A percentile compares a stretch with the other conserved stretches of the same genome.
Conservation (phyloP, 108 stramenopile genomes). For the Fragilariopsis cylindrus region DNA sequence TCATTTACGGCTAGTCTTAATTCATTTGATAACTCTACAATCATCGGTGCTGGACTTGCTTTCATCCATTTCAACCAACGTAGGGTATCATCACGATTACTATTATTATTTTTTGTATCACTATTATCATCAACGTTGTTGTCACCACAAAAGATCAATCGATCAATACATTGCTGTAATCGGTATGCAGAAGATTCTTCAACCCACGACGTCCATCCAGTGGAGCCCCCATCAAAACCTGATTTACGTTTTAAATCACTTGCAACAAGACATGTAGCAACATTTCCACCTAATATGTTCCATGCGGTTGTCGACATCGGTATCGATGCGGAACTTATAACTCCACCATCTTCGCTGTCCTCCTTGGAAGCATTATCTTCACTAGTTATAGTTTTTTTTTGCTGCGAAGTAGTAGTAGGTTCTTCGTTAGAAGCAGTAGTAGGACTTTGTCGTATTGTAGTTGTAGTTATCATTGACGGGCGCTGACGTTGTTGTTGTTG, state of each 20-base stretch:
- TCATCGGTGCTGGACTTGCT: conserved; percentile 48
- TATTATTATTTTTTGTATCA: conserved; percentile 3
- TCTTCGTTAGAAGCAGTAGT: too few relatives aligned
- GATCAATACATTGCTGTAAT: conserved; percentile 37
- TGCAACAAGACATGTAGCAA: conserved; percentile 16
- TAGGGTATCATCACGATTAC: conserved; percentile 44
- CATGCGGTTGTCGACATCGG: conserved; percentile 9
- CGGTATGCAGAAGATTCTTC: conserved; percentile 35
- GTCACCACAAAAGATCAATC: conserved; percentile 22
- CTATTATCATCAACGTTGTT: not conserved
- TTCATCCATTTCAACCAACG: conserved; percentile 73
- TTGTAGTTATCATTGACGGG: too few relatives aligned
- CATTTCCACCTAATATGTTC: conserved; percentile 36
- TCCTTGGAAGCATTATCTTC: too few relatives aligned
- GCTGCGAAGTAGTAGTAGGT: too few relatives aligned
- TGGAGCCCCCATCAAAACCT: conserved; percentile 44
- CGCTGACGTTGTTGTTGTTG: too few relatives aligned
- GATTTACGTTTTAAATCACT: conserved; percentile 40
- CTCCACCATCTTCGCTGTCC: too few relatives aligned
- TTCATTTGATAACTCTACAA: conserved; percentile 58
- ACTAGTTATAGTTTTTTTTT: too few relatives aligned
- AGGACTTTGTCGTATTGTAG: too few relatives aligned
- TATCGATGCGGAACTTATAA: too few relatives aligned
- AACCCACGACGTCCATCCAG: conserved; percentile 54
- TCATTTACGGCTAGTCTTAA: conserved; percentile 44